phyloP scores from a whole-genome alignment of 2,329 filamentous ascomycete species.

The Calcarisporium arbuscula region DNA sequence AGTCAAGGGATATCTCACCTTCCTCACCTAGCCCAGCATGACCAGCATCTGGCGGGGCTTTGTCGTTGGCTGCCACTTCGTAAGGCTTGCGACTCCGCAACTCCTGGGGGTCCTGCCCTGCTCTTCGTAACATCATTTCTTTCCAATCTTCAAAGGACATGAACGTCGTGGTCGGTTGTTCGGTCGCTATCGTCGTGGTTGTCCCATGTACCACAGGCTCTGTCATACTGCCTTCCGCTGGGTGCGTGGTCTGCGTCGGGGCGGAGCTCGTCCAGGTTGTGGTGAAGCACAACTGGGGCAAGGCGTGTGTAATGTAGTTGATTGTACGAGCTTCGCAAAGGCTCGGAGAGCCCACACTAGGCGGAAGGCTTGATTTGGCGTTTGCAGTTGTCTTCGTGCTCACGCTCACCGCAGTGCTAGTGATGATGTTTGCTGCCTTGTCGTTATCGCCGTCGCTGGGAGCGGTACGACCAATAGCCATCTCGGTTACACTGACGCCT shows the following conservation, averaged over 20 bases:
- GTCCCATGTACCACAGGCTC: conserved; percentile 1
- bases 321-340: conserved; percentile 57
- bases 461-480: too few species aligned
- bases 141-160: conserved; percentile 99
- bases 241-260: too few species aligned
- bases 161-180: conserved; percentile 46
- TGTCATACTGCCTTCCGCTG: too few species aligned
- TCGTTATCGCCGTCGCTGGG: too few species aligned
- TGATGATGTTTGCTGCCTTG: too few species aligned
- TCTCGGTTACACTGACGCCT: too few species aligned
- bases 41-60: conserved; percentile 55
- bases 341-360: conserved; percentile 2
- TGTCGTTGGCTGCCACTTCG: conserved; percentile 40
- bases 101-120: conserved; percentile 66
- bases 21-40: conserved; percentile 81
- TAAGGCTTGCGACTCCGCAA: conserved; percentile 56
- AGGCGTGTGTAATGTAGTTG: conserved; percentile 74
- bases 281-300: conserved; percentile 69
- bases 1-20: conserved; percentile 65
- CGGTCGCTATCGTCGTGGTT: conserved; percentile 6
- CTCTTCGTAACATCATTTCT: conserved; percentile 80
- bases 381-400: not conserved
- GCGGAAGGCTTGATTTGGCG: not conserved
- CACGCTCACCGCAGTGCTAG: not conserved
- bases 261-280: conserved; percentile 46